Evolutionary conservation across 495 filamentous ascomycete species (phyloP).

Genomic region (Parachaetomium inaequale): DNA sequence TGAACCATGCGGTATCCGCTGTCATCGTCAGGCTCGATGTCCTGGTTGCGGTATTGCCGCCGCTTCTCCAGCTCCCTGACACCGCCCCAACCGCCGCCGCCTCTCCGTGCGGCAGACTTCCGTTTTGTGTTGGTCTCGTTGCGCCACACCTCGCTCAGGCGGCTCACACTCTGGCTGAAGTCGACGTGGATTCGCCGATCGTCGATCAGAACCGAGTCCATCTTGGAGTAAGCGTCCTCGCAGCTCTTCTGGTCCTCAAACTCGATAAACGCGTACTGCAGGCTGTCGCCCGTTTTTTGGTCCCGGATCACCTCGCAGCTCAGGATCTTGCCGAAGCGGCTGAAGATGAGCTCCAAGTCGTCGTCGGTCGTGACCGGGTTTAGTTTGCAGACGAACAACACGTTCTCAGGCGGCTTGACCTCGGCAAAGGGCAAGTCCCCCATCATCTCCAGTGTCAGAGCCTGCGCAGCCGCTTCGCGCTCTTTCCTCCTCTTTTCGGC

Average conservation of each 20-base stretch:
- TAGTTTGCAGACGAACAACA: conserved; percentile 96
- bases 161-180: conserved; percentile 94
- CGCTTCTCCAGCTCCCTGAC: conserved; percentile 82
- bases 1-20: conserved; percentile 76
- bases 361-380: conserved; percentile 95
- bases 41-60: conserved; percentile 78
- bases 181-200: conserved; percentile 98
- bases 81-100: conserved; percentile 88
- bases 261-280: conserved; percentile 98
- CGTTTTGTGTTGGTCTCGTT: conserved; percentile 83
- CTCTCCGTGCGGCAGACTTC: conserved; percentile 44
- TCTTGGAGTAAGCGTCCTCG: conserved; percentile 96
- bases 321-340: conserved; percentile 90
- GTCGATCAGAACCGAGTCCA: conserved; percentile 94
- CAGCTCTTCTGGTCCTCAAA: conserved; percentile 89
- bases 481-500: conserved; percentile 79
- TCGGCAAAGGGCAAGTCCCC: conserved; percentile 96
- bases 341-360: conserved; percentile 92
- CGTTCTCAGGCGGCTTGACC: conserved; percentile 95
- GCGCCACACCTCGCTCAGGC: conserved; percentile 87
- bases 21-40: conserved; percentile 43
- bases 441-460: conserved; percentile 94
- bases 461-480: conserved; percentile 89
- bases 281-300: conserved; percentile 85
- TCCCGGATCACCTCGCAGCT: conserved; percentile 97